phyloP scores from a whole-genome alignment of 176 grass and related monocot species.

The Musa beccarii region DNA sequence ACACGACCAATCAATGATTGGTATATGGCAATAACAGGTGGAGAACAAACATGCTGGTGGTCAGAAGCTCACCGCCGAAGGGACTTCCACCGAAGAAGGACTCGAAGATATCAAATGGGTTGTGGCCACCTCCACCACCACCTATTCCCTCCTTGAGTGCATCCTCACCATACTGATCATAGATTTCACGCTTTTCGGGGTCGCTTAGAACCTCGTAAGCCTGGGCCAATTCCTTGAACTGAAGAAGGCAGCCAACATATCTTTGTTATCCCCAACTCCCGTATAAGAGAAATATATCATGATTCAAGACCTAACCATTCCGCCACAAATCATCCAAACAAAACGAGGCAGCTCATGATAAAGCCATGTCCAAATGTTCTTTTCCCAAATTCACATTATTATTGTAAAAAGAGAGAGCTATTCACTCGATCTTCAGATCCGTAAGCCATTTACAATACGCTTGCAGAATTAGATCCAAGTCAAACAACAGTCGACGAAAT shows the following conservation, averaged over 20 bases:
- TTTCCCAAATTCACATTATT: too few relatives aligned
- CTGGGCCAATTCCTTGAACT: constrained; percentile 9
- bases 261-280: too few relatives aligned
- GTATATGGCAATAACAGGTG: not conserved
- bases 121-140: not conserved
- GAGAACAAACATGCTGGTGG: not conserved
- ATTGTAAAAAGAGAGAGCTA: too few relatives aligned
- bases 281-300: too few relatives aligned
- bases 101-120: constrained; percentile 5
- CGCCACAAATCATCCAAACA: too few relatives aligned
- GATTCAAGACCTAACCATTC: too few relatives aligned
- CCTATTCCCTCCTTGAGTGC: constrained; percentile 1
- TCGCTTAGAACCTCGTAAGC: constrained; percentile 8
- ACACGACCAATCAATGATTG: not conserved
- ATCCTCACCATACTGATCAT: constrained; percentile 9
- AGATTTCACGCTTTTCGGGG: constrained; percentile 3
- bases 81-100: not conserved
- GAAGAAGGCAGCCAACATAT: not conserved
- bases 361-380: too few relatives aligned
- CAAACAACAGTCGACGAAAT: too few relatives aligned
- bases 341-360: too few relatives aligned
- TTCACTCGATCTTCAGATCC: too few relatives aligned
- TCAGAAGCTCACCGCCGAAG: not conserved
- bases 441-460: too few relatives aligned
- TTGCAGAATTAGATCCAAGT: too few relatives aligned